phyloP scores from a whole-genome alignment of 2,329 filamentous ascomycete genomes.

The Aaosphaeria pasadenensis region DNA sequence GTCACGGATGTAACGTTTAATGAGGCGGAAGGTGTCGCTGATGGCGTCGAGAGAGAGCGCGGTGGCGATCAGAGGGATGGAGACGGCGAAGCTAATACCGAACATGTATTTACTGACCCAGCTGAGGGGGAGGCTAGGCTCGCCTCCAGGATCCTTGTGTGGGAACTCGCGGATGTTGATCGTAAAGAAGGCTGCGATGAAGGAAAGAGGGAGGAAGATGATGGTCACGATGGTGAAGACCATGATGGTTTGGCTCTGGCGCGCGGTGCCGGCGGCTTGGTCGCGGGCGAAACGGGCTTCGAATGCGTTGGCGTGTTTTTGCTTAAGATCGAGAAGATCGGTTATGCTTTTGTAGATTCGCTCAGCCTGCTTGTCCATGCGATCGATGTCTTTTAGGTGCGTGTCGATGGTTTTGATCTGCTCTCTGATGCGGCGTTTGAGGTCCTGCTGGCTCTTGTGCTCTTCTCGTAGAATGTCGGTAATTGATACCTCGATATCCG shows the following conservation, averaged over 20 bases:
- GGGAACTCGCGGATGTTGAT: slow-evolving; percentile 54
- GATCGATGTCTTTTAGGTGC: slow-evolving; percentile 58
- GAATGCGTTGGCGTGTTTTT: slow-evolving; percentile 66
- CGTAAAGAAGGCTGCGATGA: slow-evolving; percentile 56
- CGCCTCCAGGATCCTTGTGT: slow-evolving; percentile 19
- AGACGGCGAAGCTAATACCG: slow-evolving; percentile 54
- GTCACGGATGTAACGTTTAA: slow-evolving; percentile 14
- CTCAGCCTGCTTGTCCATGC: slow-evolving; percentile 62
- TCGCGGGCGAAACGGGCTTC: slow-evolving; percentile 62
- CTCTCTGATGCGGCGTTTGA: slow-evolving; percentile 55
- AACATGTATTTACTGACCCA: slow-evolving; percentile 58
- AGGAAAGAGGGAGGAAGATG: slow-evolving; percentile 55
- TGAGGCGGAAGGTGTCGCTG: slow-evolving; percentile 28
- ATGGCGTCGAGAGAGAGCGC: slow-evolving; percentile 46
- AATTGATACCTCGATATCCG: slow-evolving; percentile 47
- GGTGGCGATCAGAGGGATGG: slow-evolving; percentile 48
- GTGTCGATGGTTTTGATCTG: slow-evolving; percentile 58
- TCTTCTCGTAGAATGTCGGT: slow-evolving; percentile 36
- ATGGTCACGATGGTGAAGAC: slow-evolving; percentile 60
- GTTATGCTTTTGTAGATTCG: slow-evolving; percentile 60
- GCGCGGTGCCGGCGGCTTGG: slow-evolving; percentile 59
- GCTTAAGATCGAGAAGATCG: slow-evolving; percentile 64
- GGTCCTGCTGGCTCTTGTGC: slow-evolving; percentile 40
- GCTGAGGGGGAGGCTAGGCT: slow-evolving; percentile 40
- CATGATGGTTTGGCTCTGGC: slow-evolving; percentile 56